Conservation (phyloP, 2,329 filamentous ascomycete species). For the Xylariomycetidae sp. region DNA sequence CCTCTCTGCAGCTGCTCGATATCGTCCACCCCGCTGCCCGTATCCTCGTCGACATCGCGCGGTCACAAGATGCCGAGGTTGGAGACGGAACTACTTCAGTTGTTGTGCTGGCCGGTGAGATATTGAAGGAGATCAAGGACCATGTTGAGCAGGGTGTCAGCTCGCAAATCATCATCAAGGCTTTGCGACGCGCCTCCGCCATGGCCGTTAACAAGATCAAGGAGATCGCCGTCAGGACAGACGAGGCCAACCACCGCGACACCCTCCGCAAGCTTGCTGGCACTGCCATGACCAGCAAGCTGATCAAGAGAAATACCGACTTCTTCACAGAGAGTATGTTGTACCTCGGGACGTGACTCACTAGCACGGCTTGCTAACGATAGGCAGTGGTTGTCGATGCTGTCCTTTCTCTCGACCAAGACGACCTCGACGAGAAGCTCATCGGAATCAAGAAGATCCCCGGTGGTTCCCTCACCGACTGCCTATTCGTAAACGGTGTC, state of each 20-base stretch:
- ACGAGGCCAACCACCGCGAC: constrained; percentile 76
- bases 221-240: constrained; percentile 86
- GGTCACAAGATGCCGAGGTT: constrained; percentile 98
- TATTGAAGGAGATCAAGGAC: constrained; percentile 94
- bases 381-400: constrained; percentile 89
- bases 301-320: constrained; percentile 92
- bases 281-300: constrained; percentile 98
- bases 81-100: constrained; percentile 97
- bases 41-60: constrained; percentile 95
- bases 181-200: constrained; percentile 74
- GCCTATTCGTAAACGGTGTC: constrained; percentile 93
- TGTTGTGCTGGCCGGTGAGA: constrained; percentile 94
- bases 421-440: constrained; percentile 94
- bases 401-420: constrained; percentile 89
- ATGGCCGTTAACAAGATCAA: constrained; percentile 99
- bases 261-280: constrained; percentile 84
- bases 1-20: constrained; percentile 72
- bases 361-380: constrained; percentile 14
- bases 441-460: constrained; percentile 99
- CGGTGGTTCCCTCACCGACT: constrained; percentile 91
- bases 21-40: constrained; percentile 96
- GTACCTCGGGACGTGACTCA: neutral
- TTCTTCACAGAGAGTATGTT: constrained; percentile 94
- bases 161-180: constrained; percentile 97
- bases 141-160: constrained; percentile 95